These are phyloP conservation scores for Coccomyxa sp. DNA, from an alignment of 139 green algal genomes.

Conservation along the genomic window DNA sequence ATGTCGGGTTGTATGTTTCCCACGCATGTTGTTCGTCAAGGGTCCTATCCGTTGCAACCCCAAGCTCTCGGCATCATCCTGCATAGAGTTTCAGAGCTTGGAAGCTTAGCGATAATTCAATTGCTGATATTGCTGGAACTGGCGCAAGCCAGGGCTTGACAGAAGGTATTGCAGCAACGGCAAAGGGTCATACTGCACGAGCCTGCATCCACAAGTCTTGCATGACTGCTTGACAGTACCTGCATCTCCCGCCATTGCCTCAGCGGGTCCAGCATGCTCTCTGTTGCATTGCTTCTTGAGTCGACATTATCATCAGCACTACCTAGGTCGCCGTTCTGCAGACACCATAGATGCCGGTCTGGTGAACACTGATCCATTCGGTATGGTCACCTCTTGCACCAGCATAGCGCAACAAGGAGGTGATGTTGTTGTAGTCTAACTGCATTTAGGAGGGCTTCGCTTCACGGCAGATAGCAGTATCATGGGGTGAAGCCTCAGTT, in stretches of 20 bases:
- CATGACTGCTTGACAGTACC: too few species aligned
- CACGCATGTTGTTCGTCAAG: constrained; percentile 74
- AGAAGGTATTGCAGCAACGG: constrained; percentile 72
- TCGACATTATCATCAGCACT: too few species aligned
- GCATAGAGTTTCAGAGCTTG: too few species aligned
- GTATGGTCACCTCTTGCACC: too few species aligned
- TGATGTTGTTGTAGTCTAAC: too few species aligned
- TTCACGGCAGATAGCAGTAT: neutral
- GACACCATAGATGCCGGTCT: too few species aligned
- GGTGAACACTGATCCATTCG: too few species aligned
- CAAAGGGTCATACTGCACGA: constrained; percentile 74
- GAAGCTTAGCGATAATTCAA: constrained; percentile 13
- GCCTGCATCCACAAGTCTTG: neutral
- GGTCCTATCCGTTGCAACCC: constrained; percentile 52
- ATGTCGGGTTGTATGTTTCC: constrained; percentile 90
- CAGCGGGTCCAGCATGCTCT: constrained; percentile 2
- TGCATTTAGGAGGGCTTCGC: neutral
- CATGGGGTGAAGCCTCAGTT: neutral
- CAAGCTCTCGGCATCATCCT: neutral
- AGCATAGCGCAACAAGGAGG: too few species aligned
- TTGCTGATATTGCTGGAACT: neutral
- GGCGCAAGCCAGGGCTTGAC: constrained; percentile 22
- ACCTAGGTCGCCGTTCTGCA: too few species aligned
- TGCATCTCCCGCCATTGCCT: constrained; percentile 6
- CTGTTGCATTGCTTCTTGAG: too few species aligned